These are phyloP conservation scores for Paramecium primaurelia DNA, from an alignment of 73 alveolate species.

Conservation along the genomic window DNA sequence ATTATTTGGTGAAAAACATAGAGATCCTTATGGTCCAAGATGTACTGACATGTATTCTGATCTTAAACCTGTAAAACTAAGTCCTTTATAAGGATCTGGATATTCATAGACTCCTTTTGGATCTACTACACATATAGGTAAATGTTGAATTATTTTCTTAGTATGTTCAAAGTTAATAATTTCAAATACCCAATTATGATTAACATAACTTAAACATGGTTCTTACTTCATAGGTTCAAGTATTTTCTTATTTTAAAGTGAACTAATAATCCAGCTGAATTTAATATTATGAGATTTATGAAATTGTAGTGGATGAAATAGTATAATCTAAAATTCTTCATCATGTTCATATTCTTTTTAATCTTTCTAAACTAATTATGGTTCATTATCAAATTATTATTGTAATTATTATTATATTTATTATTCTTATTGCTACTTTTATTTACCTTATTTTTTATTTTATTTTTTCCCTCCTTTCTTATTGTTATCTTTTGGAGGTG, in stretches of 20 bases:
- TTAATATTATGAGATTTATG: background rate
- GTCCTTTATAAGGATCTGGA: constrained; percentile 2
- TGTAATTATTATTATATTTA: background rate
- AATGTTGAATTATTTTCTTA: background rate
- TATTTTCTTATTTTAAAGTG: background rate
- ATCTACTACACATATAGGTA: constrained; percentile 16
- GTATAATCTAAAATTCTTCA: background rate
- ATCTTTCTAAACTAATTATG: background rate
- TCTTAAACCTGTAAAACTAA: background rate
- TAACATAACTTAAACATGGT: constrained; percentile 41
- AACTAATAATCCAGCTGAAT: constrained; percentile 13
- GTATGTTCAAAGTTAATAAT: background rate
- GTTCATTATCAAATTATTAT: background rate
- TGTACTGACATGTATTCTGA: constrained; percentile 42
- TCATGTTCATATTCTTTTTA: constrained; percentile 13
- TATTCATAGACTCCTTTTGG: background rate
- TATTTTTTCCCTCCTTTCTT: background rate
- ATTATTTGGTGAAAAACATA: constrained; percentile 44
- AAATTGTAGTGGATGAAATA: constrained; percentile 16
- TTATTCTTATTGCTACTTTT: background rate
- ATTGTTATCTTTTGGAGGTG: constrained; percentile 8
- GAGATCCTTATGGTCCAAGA: constrained; percentile 11
- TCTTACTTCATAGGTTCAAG: constrained; percentile 10
- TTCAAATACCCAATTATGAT: constrained; percentile 48
- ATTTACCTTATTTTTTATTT: constrained; percentile 5